phyloP scores from a whole-genome alignment of 352 stramenopile species.

The Phytophthora rubi region DNA sequence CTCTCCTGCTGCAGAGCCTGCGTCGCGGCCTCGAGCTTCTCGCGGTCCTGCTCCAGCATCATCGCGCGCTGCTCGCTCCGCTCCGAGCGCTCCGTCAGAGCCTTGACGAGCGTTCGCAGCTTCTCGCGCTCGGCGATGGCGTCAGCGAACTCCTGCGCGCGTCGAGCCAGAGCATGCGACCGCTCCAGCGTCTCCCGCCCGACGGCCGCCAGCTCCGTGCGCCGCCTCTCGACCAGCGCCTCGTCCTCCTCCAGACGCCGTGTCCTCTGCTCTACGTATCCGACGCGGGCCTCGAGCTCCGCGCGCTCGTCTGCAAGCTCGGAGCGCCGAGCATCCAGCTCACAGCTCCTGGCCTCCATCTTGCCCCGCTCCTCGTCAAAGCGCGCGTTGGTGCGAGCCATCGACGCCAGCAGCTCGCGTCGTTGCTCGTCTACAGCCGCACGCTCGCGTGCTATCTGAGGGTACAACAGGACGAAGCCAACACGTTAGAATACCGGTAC shows the following conservation, averaged over 20 bases:
- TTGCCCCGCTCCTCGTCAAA: slow-evolving; percentile 78
- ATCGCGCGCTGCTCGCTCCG: slow-evolving; percentile 40
- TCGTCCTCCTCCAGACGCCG: slow-evolving; percentile 58
- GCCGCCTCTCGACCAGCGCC: slow-evolving; percentile 48
- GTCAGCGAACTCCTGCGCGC: slow-evolving; percentile 42
- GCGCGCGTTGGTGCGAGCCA: slow-evolving; percentile 56
- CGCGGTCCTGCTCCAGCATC: slow-evolving; percentile 54
- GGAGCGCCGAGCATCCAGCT: slow-evolving; percentile 62
- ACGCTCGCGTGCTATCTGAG: slow-evolving; percentile 67
- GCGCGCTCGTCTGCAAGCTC: slow-evolving; percentile 68
- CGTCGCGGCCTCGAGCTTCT: slow-evolving; percentile 55
- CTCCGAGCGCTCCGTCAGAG: slow-evolving; percentile 39
- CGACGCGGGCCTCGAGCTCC: slow-evolving; percentile 51
- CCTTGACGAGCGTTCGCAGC: slow-evolving; percentile 47
- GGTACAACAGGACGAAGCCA: neutral
- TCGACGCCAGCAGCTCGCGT: slow-evolving; percentile 61
- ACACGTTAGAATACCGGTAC: neutral
- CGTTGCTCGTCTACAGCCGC: slow-evolving; percentile 79
- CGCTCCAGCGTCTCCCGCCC: slow-evolving; percentile 74
- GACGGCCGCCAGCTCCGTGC: slow-evolving; percentile 61
- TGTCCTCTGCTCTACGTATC: slow-evolving; percentile 61
- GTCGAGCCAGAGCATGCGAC: slow-evolving; percentile 50
- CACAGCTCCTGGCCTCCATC: slow-evolving; percentile 58
- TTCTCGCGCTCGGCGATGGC: slow-evolving; percentile 49
- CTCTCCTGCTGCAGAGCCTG: slow-evolving; percentile 73